These are phyloP conservation scores for Salix suchowensis DNA, from an alignment of 345 rosid genomes.

Conservation along the genomic window DNA sequence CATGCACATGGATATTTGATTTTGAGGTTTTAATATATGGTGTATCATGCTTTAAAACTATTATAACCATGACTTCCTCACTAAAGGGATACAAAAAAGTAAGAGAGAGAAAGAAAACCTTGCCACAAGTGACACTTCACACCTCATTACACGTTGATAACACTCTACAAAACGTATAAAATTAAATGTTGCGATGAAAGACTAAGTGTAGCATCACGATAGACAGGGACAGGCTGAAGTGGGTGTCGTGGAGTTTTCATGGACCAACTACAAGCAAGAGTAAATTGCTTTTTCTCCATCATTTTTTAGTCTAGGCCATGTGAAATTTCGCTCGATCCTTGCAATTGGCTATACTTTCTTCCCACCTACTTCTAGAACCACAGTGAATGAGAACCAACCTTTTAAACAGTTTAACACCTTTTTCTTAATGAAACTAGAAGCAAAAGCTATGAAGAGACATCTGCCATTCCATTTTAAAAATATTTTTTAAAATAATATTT, in stretches of 20 bases:
- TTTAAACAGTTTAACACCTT: not conserved
- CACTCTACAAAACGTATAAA: not conserved
- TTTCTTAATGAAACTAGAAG: not conserved
- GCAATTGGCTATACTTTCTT: not conserved
- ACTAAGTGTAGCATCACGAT: not conserved
- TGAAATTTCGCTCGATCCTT: not conserved
- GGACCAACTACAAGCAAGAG: not conserved
- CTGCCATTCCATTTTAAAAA: accelerated
- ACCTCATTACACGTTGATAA: not conserved
- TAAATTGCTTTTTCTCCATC: not conserved
- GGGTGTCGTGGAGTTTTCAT: not conserved
- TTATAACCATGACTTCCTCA: not conserved
- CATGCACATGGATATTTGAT: not conserved
- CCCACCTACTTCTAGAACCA: not conserved
- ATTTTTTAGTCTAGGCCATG: not conserved
- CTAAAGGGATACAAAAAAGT: not conserved
- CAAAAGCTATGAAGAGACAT: not conserved
- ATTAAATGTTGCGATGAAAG: not conserved
- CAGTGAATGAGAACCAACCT: not conserved
- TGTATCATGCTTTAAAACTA: not conserved
- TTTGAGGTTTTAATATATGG: not conserved
- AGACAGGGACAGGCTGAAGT: not conserved
- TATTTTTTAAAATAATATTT: too few relatives aligned
- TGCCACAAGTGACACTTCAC: not conserved
- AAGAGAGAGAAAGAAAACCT: not conserved